These are phyloP conservation scores for Brassica rapa DNA, from an alignment of 345 rosid species.

Conservation along the genomic window DNA sequence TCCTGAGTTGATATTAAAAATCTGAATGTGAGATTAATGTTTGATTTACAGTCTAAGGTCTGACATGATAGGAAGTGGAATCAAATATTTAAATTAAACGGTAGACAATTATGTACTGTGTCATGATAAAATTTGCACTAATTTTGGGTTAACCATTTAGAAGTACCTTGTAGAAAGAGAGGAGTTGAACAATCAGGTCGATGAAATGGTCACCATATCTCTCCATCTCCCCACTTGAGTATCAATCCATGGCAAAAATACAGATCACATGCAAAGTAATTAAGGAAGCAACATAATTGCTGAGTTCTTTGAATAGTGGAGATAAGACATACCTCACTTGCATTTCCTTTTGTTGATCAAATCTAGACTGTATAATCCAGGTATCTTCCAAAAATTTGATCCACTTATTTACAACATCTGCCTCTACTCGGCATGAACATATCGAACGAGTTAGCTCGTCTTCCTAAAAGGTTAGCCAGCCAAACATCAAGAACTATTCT, in stretches of 20 bases:
- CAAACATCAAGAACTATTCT: constrained; percentile 15
- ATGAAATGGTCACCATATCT: constrained; percentile 65
- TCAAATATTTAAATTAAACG: not conserved
- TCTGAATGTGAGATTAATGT: constrained; percentile 20
- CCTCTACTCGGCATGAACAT: constrained; percentile 66
- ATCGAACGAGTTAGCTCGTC: constrained; percentile 79
- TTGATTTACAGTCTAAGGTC: not conserved
- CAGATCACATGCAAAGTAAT: constrained; percentile 28
- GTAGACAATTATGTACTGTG: not conserved
- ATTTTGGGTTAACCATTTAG: not conserved
- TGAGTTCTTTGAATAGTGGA: constrained; percentile 11
- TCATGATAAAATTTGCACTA: not conserved
- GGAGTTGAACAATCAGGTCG: constrained; percentile 60
- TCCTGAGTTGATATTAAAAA: constrained; percentile 51
- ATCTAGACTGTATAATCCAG: constrained; percentile 56
- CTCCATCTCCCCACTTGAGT: constrained; percentile 71
- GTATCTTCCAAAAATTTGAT: constrained; percentile 69
- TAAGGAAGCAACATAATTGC: not conserved
- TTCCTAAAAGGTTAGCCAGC: constrained; percentile 53
- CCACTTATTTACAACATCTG: constrained; percentile 71
- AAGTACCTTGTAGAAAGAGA: constrained; percentile 68
- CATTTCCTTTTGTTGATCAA: constrained; percentile 54
- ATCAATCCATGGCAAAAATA: constrained; percentile 35
- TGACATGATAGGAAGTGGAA: not conserved
- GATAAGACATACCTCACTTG: constrained; percentile 68